These are phyloP conservation scores for Suaeda aralocaspica DNA, from an alignment of 148 eudicot genomes.

Conservation along the genomic window DNA sequence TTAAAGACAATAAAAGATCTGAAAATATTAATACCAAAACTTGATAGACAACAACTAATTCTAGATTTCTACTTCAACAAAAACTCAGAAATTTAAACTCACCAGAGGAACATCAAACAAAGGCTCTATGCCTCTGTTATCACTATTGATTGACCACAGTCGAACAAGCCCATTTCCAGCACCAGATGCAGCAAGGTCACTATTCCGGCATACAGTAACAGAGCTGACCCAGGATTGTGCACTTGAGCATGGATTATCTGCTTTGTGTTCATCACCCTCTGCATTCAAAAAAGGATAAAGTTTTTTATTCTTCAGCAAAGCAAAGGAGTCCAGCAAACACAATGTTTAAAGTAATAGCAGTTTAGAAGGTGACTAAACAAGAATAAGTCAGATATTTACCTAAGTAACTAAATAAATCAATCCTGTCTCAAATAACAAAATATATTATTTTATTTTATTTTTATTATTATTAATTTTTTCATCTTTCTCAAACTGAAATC, in stretches of 20 bases:
- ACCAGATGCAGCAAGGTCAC: slow-evolving; percentile 97
- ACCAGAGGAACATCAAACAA: slow-evolving; percentile 83
- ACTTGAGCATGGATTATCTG: slow-evolving; percentile 33
- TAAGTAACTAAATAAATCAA: not conserved
- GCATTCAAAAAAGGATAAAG: slow-evolving; percentile 20
- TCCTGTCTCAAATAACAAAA: not conserved
- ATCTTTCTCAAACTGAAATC: not conserved
- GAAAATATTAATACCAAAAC: not conserved
- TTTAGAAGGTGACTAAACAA: not conserved
- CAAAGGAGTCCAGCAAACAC: slow-evolving; percentile 6
- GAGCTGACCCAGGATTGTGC: slow-evolving; percentile 88
- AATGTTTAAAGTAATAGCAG: not conserved
- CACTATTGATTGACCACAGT: slow-evolving; percentile 78
- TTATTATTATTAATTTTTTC: not conserved
- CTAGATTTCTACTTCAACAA: not conserved
- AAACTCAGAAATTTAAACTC: slow-evolving; percentile 22
- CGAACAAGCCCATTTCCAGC: slow-evolving; percentile 86
- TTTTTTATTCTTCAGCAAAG: not conserved
- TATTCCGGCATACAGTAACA: slow-evolving; percentile 70
- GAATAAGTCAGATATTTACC: not conserved
- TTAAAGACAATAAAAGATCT: too few species aligned
- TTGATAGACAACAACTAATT: not conserved
- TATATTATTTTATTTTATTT: not conserved
- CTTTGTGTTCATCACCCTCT: slow-evolving; percentile 37
- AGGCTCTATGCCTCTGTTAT: slow-evolving; percentile 65